These are phyloP conservation scores for Phycomyces nitens DNA, from an alignment of 192 early-diverging fungal genomes.

Conservation along the genomic window DNA sequence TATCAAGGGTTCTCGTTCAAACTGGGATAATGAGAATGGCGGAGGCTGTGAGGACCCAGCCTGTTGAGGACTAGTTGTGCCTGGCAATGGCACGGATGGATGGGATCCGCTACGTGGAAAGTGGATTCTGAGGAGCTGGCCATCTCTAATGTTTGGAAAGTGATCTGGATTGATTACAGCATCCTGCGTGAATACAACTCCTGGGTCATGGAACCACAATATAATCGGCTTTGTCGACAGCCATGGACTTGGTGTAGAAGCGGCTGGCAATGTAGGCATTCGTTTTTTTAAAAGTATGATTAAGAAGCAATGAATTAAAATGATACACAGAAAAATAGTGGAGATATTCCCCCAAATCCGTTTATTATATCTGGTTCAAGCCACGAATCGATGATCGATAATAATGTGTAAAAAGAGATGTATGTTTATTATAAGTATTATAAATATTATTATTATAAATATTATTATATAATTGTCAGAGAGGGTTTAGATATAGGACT, in stretches of 20 bases:
- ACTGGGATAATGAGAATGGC: not conserved
- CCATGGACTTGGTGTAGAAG: not conserved
- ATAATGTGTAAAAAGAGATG: no score
- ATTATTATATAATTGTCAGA: no score
- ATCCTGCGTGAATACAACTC: constrained; percentile 37
- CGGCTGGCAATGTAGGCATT: not conserved
- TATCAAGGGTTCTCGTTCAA: constrained; percentile 38
- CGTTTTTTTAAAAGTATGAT: no score
- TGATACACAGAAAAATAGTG: no score
- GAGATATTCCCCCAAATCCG: no score
- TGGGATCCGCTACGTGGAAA: constrained; percentile 27
- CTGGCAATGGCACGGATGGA: not conserved
- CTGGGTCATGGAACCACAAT: constrained; percentile 29
- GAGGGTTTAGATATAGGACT: not conserved
- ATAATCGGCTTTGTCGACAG: constrained; percentile 23
- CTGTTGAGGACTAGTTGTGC: not conserved
- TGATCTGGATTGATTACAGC: constrained; percentile 67
- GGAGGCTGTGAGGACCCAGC: not conserved
- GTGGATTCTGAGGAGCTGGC: constrained; percentile 65
- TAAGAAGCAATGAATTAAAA: no score
- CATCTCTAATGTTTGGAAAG: constrained; percentile 55
- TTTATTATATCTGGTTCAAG: no score
- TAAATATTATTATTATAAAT: no score
- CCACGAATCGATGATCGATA: no score
- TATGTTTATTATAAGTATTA: no score